Conservation (phyloP, 1,284 basidiomycete species). For the Porodaedalea pini region DNA sequence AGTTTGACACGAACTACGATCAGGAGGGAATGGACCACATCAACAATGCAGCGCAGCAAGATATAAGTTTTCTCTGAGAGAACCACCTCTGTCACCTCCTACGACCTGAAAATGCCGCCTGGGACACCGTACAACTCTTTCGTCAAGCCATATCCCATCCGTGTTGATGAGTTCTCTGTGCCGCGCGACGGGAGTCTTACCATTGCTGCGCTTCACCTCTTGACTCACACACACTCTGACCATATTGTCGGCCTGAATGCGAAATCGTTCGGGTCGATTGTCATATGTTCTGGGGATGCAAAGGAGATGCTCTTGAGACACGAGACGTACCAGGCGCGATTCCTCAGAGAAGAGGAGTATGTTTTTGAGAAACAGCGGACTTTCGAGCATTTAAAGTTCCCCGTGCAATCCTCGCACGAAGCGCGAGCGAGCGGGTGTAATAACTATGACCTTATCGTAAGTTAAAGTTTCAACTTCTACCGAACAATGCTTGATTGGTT, state of each 20-base stretch:
- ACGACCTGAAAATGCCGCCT: slow-evolving; percentile 51
- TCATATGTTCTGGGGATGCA: slow-evolving; percentile 76
- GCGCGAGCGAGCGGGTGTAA: slow-evolving; percentile 45
- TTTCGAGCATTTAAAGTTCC: slow-evolving; percentile 59
- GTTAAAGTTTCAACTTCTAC: slow-evolving; percentile 24
- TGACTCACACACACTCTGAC: slow-evolving; percentile 84
- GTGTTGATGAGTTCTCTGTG: slow-evolving; percentile 72
- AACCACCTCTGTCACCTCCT: neutral
- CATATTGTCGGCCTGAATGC: slow-evolving; percentile 69
- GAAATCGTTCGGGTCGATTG: slow-evolving; percentile 61
- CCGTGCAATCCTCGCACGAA: slow-evolving; percentile 41
- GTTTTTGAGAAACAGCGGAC: slow-evolving; percentile 56
- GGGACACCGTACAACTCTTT: slow-evolving; percentile 69
- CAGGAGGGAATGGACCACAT: neutral
- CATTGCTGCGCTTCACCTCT: slow-evolving; percentile 62
- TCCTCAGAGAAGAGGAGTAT: slow-evolving; percentile 48
- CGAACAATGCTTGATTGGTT: slow-evolving; percentile 3
- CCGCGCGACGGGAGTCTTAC: slow-evolving; percentile 34
- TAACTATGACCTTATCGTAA: slow-evolving; percentile 61
- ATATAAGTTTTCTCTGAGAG: neutral
- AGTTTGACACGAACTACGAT: neutral
- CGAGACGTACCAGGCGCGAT: slow-evolving; percentile 65
- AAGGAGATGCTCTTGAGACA: slow-evolving; percentile 79
- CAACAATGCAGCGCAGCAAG: neutral
- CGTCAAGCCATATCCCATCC: slow-evolving; percentile 68